Evolutionary conservation across 1,284 basidiomycete genomes (phyloP).

Genomic region (Gomphus sp.): DNA sequence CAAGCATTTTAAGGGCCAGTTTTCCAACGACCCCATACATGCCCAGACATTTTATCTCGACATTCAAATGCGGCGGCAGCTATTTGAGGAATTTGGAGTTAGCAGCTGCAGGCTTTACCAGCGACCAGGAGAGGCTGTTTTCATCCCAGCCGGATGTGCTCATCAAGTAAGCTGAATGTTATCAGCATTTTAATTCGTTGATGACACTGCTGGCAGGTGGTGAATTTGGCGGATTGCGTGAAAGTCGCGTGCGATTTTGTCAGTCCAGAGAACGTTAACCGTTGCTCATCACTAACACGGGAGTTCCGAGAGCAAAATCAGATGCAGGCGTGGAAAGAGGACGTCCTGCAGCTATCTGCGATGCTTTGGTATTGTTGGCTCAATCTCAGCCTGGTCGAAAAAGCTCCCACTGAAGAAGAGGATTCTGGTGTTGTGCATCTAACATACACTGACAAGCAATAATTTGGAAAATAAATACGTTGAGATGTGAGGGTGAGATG

Average conservation of each 20-base stretch:
- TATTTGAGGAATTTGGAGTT: constrained; percentile 64
- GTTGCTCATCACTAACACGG: constrained; percentile 75
- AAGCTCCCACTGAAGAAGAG: not conserved
- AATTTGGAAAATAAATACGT: not conserved
- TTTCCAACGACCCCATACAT: constrained; percentile 80
- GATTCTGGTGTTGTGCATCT: not conserved
- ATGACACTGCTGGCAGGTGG: constrained; percentile 38
- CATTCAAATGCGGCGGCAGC: constrained; percentile 51
- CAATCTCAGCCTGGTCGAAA: constrained; percentile 5
- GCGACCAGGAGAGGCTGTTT: constrained; percentile 86
- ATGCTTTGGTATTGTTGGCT: constrained; percentile 94
- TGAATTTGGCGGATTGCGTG: constrained; percentile 85
- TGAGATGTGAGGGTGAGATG: not conserved
- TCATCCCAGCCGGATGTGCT: constrained; percentile 93
- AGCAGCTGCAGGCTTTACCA: constrained; percentile 82
- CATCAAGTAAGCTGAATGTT: constrained; percentile 57
- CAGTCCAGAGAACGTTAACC: constrained; percentile 81
- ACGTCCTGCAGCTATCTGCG: constrained; percentile 82
- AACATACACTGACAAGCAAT: not conserved
- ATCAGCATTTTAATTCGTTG: not conserved
- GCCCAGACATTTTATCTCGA: constrained; percentile 85
- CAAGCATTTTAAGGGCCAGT: constrained; percentile 42
- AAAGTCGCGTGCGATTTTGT: constrained; percentile 97
- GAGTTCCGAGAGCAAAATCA: constrained; percentile 90
- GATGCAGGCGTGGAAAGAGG: constrained; percentile 85